Evolutionary conservation across 2,329 filamentous ascomycete species (phyloP), one percentile per base, ranked within the genome.

Genomic region (Hypoxylon sp.): DNA sequence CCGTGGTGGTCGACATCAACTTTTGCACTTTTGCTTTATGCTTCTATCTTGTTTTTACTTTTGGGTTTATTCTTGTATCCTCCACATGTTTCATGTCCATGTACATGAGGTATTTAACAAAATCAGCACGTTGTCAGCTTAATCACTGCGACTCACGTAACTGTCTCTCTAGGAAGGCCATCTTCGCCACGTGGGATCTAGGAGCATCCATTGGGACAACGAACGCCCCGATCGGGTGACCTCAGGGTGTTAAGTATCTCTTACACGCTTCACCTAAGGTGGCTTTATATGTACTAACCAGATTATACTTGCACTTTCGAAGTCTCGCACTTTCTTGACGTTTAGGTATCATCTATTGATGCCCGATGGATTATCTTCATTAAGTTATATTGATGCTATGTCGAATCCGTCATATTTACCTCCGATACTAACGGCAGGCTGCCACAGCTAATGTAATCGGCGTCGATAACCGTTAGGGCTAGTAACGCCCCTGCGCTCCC

Each of bases 1-100:
- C 67, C 67, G 67, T 69, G 64, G 60, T 69, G 67, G 64, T 69
- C 67, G 67, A 20, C 4, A 38, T 55, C 54, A 30, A 26, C 26
- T 52, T 60, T 54, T 51, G 0, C 5, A 32, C 52, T 46, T 57
- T 53, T 38, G 16, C n/a, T 16, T 32, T 44, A 3, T 16, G 12
- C 38, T 58, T 49, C 14, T 44, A 18, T 3, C 26, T 33, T 50
- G 16, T 40, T 38, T 28, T 48, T n/a, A n/a, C n/a, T 30, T 40
- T 16, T 40, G 2, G 12, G 24, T n/a, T n/a, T 26, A 26, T 26
- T 26, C 6, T 26, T 26, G 6, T 6, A 26, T 26, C 3, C 24
- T 26, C 24, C 24, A 26, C 6, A 26, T n/a, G n/a, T n/a, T n/a
- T n/a, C n/a, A n/a, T n/a, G n/a, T n/a, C n/a, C n/a, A n/a, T n/a